phyloP scores from a whole-genome alignment of 768 basidiomycete genomes.

The Lactarius sanguifluus region DNA sequence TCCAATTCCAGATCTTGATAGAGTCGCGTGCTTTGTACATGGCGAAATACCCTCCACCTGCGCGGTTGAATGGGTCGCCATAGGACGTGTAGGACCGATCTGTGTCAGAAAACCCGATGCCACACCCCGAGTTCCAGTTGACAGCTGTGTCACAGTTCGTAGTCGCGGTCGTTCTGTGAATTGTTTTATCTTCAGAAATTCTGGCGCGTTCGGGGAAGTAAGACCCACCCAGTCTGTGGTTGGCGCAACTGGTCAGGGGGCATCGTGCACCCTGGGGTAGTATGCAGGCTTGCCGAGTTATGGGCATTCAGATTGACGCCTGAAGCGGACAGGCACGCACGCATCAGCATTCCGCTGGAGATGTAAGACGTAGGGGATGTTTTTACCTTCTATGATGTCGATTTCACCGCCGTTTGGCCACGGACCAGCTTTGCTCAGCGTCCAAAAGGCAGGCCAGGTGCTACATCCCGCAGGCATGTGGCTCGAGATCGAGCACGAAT shows the following conservation, averaged over 20 bases:
- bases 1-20: conserved; percentile 51
- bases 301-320: conserved; percentile 49
- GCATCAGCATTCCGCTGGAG: background rate
- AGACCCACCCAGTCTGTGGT: conserved; percentile 47
- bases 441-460: conserved; percentile 70
- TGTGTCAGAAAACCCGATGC: conserved; percentile 42
- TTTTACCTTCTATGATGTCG: conserved; percentile 57
- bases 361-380: too few species aligned
- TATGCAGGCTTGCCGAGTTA: conserved; percentile 58
- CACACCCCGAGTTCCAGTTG: conserved; percentile 64
- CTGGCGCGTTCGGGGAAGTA: background rate
- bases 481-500: conserved; percentile 51
- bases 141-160: conserved; percentile 49
- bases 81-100: conserved; percentile 38
- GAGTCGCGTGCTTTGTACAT: conserved; percentile 42
- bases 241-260: conserved; percentile 21
- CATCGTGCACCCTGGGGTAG: conserved; percentile 50
- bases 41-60: conserved; percentile 61
- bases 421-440: conserved; percentile 47
- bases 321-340: background rate
- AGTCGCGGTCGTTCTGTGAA: conserved; percentile 41
- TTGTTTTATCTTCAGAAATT: background rate
- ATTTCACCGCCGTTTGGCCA: conserved; percentile 64
- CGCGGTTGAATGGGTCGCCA: conserved; percentile 49
- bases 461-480: conserved; percentile 63